Evolutionary conservation across 169 alveolate species (phyloP).

Genomic region (Toxoplasma gondii): DNA sequence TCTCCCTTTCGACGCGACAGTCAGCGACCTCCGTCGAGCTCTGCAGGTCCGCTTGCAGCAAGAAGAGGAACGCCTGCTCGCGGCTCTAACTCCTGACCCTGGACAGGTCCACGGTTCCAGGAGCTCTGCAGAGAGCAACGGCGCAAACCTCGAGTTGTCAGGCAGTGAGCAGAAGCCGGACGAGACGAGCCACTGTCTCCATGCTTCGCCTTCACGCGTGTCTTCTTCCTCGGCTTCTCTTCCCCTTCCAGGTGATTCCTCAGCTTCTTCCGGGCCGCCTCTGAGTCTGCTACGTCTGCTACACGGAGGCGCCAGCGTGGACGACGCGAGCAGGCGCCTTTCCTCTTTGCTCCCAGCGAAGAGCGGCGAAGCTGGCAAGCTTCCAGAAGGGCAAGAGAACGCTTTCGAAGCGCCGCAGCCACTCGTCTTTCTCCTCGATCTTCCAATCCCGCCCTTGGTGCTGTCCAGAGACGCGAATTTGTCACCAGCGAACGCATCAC

Average conservation of each 20-base stretch:
- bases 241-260: not conserved
- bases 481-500: not conserved
- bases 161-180: not conserved
- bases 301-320: conserved; percentile 6
- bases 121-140: too few relatives aligned
- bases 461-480: not conserved
- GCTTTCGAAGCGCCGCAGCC: not conserved
- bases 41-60: not conserved
- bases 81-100: not conserved
- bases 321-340: not conserved
- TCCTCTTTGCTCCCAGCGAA: not conserved
- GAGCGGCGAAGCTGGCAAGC: not conserved
- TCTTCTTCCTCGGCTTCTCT: not conserved
- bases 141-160: too few relatives aligned
- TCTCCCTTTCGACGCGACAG: conserved; percentile 5
- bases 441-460: conserved; percentile 23
- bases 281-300: not conserved
- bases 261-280: not conserved
- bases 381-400: not conserved
- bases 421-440: conserved; percentile 13
- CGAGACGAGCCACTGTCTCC: not conserved
- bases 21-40: not conserved
- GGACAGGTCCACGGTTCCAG: too few relatives aligned
- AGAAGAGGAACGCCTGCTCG: not conserved
- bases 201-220: not conserved